Evolutionary conservation across 1,139 yeast species (phyloP), one percentile per base, ranked within the genome.

Genomic region (Zhuliangozyma parablackwelliae): DNA sequence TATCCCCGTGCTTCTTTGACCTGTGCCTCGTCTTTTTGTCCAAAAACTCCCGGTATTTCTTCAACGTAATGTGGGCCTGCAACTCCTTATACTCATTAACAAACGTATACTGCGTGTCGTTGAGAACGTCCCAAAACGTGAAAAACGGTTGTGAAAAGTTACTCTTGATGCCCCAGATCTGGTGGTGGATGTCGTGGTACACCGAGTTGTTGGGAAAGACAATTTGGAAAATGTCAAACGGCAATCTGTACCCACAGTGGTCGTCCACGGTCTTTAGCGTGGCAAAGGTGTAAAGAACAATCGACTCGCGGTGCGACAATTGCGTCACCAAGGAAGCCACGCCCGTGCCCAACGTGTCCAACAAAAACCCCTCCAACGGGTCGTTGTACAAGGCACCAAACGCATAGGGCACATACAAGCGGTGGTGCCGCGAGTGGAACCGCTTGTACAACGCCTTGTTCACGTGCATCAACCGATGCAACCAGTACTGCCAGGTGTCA

Each of bases 81-180:
- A 72, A 57, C 36, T 71, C 66, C 51, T 67, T 75, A 59, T 81
- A 82, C 34, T 73, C 73, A 45, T 78, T 75, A 42, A 81, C 69
- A 41, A 81, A 86, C 50, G 78, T 69, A 62, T 82, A 89, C 55
- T 82, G 80, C 2, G 97, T 87, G 39, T 79, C 76, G 42, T 76
- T 73, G 38, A 82, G 47, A 37, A 64, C 63, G 61, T 92, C 98
- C 98, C 98, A 92, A 54, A 88, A 79, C 4, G 90, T 83, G 63
- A 92, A 92, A 65, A 90, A 92, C 7, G 98, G 98, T 67, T 92
- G 98, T n/a, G 95, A 82, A 54, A 82, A 92, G 65, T 92, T 92
- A 44, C 82, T 82, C 67, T 88, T 89, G 63, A 92, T 82, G 26
- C 98, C 98, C 75, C 94, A 92, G 50, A 79, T 79, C 67, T 92